Base-by-base conservation (phyloP, 2,329 filamentous ascomycete genomes). In the Monosporascus sp. region DNA sequence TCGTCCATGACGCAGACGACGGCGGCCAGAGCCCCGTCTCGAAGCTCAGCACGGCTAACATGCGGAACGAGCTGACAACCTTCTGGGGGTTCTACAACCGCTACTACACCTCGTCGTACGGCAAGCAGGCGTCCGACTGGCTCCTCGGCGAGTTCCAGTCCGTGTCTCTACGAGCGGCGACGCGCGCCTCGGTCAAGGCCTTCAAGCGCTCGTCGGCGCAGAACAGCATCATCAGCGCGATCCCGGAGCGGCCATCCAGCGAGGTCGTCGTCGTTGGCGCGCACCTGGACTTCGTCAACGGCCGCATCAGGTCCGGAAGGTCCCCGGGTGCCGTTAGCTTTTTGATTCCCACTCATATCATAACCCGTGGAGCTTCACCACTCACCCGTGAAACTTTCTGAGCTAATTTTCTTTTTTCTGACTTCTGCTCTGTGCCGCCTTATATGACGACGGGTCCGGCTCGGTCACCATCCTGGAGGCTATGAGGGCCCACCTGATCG, bases 401-500 rank as follows among this genome's bases (percentile, higher is more conserved):
- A 41, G 7, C 17, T 41, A 17, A 25, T 25, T 18, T 17, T 6
- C 1, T 5, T 41, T 41, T 20, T n/a, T 31, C 43, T 46, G 14
- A 46, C n/a, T 8, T 24, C 22, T 25, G 17, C 37, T 45, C 25
- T 20, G 15, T 14, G 31, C 9, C 11, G 31, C 31, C 31, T 17
- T 83, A 43, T 88, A 92, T 60, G 89, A 92, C 61, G 88, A 92
- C 65, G 88, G 87, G 50, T 86, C 83, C 57, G 87, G 87, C 47
- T 88, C 87, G 0, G 85, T 93, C 20, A 93, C 89, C 2, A 92
- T 90, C 51, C 79, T 94, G 1, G 89, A 94, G 66, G 85, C 88
- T 2, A 75, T 94, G 55, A 81, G 87, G 14, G 87, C 88, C 45
- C 76, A 93, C 14, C 75, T 91, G 49, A 78, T 79, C 53, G 82